Base-by-base conservation (phyloP, 805 yeast species). In the Starmerella tilneyi region DNA sequence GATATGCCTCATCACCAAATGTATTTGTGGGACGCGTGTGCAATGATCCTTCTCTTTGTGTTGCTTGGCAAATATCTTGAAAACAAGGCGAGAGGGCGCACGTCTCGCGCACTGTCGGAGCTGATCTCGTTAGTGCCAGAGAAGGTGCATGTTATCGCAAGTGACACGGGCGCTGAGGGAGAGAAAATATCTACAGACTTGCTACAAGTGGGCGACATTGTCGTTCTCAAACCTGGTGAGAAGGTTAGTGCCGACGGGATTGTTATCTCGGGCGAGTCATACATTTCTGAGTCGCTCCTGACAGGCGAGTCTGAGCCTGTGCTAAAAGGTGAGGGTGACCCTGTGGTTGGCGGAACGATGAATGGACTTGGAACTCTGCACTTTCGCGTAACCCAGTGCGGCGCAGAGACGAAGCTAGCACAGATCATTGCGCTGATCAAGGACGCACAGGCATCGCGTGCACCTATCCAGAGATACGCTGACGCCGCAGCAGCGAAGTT, bases 251-350 rank as follows among this genome's bases (percentile, higher is more conserved):
- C 95, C 1, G 99, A 92, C 68, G 99, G 97, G 39, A 60, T 70
- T 7, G 78, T 94, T 15, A 64, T 81, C 1, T 69, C 70, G 51
- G 98, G 98, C 7, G 74, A 73, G 46, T 74, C 95, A 0, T 94
- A 83, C 56, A 72, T 85, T 26, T 89, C 88, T 58, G 99, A 92
- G 63, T 80, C 96, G 2, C 65, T 88, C 20, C 68, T 92, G 45
- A 89, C 98, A 0, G 99, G 99, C 41, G 98, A 92, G 63, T 75
- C 94, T 0, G 59, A 75, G 31, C 88, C 95, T 1, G 78, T 88
- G 0, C 62, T 66, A 32, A 92, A 89, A 56, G 56, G 43, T 2
- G 55, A 55, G 2, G 86, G 84, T 2, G 79, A 79, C 28, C 50
- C 55, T 2, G 81, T 92, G 1, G 77, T 83, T 59, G 96, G 96